Evolutionary conservation across 2,329 filamentous ascomycete genomes (phyloP), one percentile per base, ranked within the genome.

Genomic region (Lasiodiplodia sp.): DNA sequence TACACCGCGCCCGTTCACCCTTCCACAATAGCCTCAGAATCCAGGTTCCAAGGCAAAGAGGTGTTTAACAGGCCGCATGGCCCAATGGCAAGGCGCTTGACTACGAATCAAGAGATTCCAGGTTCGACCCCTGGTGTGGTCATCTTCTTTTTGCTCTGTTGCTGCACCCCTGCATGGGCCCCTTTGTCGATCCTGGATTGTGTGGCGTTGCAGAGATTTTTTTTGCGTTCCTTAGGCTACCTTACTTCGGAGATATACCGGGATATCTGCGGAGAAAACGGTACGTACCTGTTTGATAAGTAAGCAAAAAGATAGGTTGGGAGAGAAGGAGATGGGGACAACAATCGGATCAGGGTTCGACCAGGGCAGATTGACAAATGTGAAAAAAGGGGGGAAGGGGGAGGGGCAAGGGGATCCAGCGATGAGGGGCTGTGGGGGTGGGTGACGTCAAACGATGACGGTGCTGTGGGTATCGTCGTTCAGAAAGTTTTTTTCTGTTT

Each of bases 51-150:
- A 40, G 16, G 38, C 38, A 53, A 10, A 31, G 10, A 53, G 12
- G 11, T 25, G 11, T 12, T 18, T 4, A 0, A 38, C 47, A 37
- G 58, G 67, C 60, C 67, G 57, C 67, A 37, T 86, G 84, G 83
- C 83, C 83, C 83, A 86, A 86, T 85, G 84, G 83, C 83, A 86
- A 85, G 84, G 84, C 83, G 83, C 81, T 84, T 86, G 84, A 85
- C 84, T 86, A 84, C 83, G 83, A 84, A 80, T 80, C 78, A 80
- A 79, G 77, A 79, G 78, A 79, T 79, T 79, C 71, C 73, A 76
- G 77, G 77, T 69, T 69, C 67, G 67, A 69, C 49, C 67, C 67
- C 67, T 66, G 67, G 60, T 37, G 67, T 57, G 67, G 67, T 69
- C 67, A 69, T 23, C 12, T 66, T 53, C 44, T 68, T 34, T 18